Evolutionary conservation across 805 yeast genomes (phyloP), one percentile per base, ranked within the genome.

Genomic region (Ogataea kodamae): DNA sequence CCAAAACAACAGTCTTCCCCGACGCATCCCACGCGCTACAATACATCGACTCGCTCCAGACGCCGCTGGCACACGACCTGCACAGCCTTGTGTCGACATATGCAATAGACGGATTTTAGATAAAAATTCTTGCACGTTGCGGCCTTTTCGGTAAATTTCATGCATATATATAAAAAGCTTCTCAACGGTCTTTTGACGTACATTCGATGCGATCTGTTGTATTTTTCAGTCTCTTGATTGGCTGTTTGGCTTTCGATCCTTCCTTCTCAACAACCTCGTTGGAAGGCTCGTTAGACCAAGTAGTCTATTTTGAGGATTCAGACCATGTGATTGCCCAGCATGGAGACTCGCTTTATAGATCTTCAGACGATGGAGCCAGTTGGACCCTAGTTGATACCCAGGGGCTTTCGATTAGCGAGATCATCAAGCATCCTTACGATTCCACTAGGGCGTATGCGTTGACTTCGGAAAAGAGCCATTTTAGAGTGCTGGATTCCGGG

Each of bases 1-100:
- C 49, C 3, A 50, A 57, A 3, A 51, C 61, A 25, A 75, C 67
- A 0, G 71, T 65, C 42, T 73, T 67, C 48, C 62, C 67, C 28
- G 72, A 73, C 26, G 71, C 81, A 6, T 74, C 74, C 19, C 78
- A 74, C 27, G 85, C 86, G 1, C 50, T 81, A 33, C 61, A 55
- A 39, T 66, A 69, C 1, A 56, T 70, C 17, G 73, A 68, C 35
- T 59, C n/a, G 40, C 24, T 51, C 54, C 4, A 64, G 62, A 22
- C 45, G 49, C 25, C 46, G 35, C 19, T 46, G 40, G 25, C 44
- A 33, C n/a, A 16, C 20, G 56, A 51, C 18, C 28, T 30, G 6
- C 33, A 23, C 8, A 46, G 51, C 21, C 25, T 25, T 18, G 33
- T 44, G n/a, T 44, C n/a, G n/a, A n/a, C 50, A 12, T 33, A 16